Percentiles rank a stretch among this genome's conserved stretches.
phyloP scores from a whole-genome alignment of 1,284 basidiomycete species.

The Exobasidium cylindrosporum region DNA sequence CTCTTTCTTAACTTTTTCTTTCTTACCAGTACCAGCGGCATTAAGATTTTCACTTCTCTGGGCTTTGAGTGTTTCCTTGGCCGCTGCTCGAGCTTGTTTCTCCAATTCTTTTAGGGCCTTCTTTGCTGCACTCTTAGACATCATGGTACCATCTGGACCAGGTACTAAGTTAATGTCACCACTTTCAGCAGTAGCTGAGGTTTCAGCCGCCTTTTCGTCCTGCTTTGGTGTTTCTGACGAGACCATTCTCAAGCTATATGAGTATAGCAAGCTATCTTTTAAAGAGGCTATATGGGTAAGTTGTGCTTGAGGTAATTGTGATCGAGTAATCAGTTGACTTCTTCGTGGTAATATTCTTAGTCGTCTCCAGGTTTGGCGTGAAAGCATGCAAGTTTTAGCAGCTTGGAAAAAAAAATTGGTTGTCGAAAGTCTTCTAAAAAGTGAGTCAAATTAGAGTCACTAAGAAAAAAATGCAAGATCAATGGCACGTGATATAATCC shows the following conservation, averaged over 20 bases:
- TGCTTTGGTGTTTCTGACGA: background rate
- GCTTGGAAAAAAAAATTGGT: background rate
- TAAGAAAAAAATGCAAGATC: too few relatives aligned
- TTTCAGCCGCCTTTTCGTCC: background rate
- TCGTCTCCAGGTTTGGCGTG: background rate
- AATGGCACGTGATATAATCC: too few relatives aligned
- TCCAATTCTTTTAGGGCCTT: conserved; percentile 43
- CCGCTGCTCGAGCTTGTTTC: conserved; percentile 44
- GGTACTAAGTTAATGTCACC: background rate
- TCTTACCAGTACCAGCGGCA: conserved; percentile 34
- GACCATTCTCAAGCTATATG: too few relatives aligned
- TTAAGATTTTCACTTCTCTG: conserved; percentile 33
- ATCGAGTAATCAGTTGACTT: too few relatives aligned
- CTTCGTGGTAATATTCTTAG: background rate
- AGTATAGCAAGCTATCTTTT: too few relatives aligned
- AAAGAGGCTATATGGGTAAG: too few relatives aligned
- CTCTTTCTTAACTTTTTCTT: conserved; percentile 53
- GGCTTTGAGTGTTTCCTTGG: conserved; percentile 28
- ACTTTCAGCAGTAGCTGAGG: background rate
- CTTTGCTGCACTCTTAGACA: conserved; percentile 24
- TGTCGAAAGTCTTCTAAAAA: background rate
- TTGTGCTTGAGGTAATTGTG: too few relatives aligned
- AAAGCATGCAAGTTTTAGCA: background rate
- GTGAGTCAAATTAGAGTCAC: too few relatives aligned
- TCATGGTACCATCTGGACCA: conserved; percentile 19